A percentile compares a stretch with the other conserved stretches of the same genome.
These are phyloP conservation scores for Meripilus lineatus DNA, from an alignment of 1,284 basidiomycete species.

Conservation along the genomic window DNA sequence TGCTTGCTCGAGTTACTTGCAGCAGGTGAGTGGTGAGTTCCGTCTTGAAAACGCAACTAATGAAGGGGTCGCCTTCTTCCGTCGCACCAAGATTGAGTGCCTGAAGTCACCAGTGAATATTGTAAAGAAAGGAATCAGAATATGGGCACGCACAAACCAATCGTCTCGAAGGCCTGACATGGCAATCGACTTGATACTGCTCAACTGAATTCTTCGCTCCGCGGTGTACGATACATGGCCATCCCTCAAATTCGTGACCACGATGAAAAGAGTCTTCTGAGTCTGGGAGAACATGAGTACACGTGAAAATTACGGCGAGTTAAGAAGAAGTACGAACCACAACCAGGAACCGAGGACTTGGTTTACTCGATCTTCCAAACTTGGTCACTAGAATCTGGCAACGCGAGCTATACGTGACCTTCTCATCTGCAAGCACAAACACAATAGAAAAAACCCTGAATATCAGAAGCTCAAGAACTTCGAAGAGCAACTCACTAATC, in stretches of 20 bases:
- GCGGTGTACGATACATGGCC: constrained; percentile 59
- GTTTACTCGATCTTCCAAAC: constrained; percentile 85
- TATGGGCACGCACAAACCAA: constrained; percentile 68
- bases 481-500: constrained; percentile 52
- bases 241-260: constrained; percentile 67
- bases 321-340: constrained; percentile 51
- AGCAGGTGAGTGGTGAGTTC: constrained; percentile 85
- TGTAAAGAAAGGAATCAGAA: background rate
- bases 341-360: constrained; percentile 87
- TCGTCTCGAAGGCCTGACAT: constrained; percentile 93
- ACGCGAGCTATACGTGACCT: constrained; percentile 85
- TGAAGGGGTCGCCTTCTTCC: constrained; percentile 94
- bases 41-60: constrained; percentile 95
- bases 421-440: constrained; percentile 45
- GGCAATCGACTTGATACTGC: constrained; percentile 81
- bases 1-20: constrained; percentile 74
- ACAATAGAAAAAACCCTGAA: constrained; percentile 9
- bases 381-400: constrained; percentile 87
- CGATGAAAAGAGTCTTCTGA: constrained; percentile 84
- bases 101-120: constrained; percentile 26
- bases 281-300: constrained; percentile 51
- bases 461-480: background rate
- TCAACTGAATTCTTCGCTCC: constrained; percentile 88
- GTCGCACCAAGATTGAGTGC: constrained; percentile 69
- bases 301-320: background rate